A percentile compares a stretch with the other conserved stretches of the same genome.
These are phyloP conservation scores for Suillus fuscotomentosus DNA, from an alignment of 768 basidiomycete genomes.

Conservation along the genomic window DNA sequence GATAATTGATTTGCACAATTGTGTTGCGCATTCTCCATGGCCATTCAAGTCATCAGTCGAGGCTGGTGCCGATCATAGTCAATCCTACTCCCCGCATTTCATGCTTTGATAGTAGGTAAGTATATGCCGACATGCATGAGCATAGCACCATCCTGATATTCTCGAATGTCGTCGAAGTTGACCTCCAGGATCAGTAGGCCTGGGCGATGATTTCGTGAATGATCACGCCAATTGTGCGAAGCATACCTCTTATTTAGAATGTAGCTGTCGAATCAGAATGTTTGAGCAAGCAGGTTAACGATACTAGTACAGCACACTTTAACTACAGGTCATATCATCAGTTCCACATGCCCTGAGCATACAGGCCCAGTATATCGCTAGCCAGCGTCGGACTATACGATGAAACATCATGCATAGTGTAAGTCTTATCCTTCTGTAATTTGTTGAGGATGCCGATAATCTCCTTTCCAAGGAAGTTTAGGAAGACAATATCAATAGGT, in stretches of 20 bases:
- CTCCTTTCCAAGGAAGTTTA: slow-evolving; percentile 60
- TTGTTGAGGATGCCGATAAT: slow-evolving; percentile 55
- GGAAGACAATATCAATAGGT: slow-evolving; percentile 72
- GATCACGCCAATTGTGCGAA: no score
- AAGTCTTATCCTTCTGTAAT: slow-evolving; percentile 50
- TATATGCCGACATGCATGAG: no score
- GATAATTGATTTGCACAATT: no score
- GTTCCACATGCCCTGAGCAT: slow-evolving; percentile 35
- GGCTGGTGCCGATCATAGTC: no score
- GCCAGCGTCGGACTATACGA: slow-evolving; percentile 48
- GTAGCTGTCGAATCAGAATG: background rate
- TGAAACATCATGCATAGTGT: slow-evolving; percentile 48
- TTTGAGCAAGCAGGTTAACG: background rate
- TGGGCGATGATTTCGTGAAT: no score
- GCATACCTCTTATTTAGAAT: background rate
- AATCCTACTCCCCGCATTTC: no score
- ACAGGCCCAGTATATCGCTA: slow-evolving; percentile 38
- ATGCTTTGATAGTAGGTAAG: no score
- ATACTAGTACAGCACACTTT: background rate
- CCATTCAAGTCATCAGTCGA: no score
- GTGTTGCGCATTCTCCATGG: no score
- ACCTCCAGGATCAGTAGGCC: no score
- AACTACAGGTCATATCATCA: slow-evolving; percentile 2
- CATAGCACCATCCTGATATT: no score
- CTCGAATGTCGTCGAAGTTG: no score